A percentile compares a stretch with the other conserved stretches of the same genome.
These are phyloP conservation scores for Myotisia sp. DNA, from an alignment of 2,329 filamentous ascomycete species.

Conservation along the genomic window DNA sequence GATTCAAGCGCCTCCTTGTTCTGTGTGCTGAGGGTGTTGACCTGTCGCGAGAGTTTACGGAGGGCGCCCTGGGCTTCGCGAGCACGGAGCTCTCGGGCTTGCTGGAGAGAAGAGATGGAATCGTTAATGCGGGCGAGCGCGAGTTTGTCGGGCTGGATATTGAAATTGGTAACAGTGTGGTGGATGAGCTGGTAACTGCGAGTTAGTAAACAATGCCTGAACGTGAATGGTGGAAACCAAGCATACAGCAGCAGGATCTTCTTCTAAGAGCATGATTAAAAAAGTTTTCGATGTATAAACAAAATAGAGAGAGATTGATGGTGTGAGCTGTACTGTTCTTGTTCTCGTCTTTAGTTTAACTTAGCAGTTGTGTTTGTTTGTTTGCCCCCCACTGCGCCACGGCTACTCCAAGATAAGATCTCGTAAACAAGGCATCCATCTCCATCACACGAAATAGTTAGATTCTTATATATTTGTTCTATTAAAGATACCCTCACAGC, in stretches of 20 bases:
- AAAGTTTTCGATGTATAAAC: not conserved
- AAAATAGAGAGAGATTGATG: slow-evolving; percentile 1
- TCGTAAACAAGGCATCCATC: no score
- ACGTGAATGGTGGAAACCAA: slow-evolving; percentile 3
- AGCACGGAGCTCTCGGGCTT: slow-evolving; percentile 66
- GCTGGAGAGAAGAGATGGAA: slow-evolving; percentile 67
- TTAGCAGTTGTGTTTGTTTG: no score
- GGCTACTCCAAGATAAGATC: no score
- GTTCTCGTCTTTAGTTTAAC: no score
- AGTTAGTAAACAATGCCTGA: no score
- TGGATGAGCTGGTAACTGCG: slow-evolving; percentile 56
- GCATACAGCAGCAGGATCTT: slow-evolving; percentile 72
- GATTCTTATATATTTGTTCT: no score
- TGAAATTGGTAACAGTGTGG: slow-evolving; percentile 89
- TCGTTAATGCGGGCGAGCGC: slow-evolving; percentile 72
- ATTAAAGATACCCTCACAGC: no score
- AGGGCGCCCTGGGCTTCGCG: slow-evolving; percentile 53
- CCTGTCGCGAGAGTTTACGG: slow-evolving; percentile 59
- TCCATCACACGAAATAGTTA: no score
- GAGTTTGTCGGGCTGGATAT: slow-evolving; percentile 74
- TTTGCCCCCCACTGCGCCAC: no score
- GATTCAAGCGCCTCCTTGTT: slow-evolving; percentile 60
- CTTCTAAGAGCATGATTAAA: slow-evolving; percentile 78
- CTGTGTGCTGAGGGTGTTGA: slow-evolving; percentile 59
- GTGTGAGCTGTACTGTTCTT: not conserved